phyloP scores from a whole-genome alignment of 1,139 yeast species.

The Zygotorulaspora mrakii region DNA sequence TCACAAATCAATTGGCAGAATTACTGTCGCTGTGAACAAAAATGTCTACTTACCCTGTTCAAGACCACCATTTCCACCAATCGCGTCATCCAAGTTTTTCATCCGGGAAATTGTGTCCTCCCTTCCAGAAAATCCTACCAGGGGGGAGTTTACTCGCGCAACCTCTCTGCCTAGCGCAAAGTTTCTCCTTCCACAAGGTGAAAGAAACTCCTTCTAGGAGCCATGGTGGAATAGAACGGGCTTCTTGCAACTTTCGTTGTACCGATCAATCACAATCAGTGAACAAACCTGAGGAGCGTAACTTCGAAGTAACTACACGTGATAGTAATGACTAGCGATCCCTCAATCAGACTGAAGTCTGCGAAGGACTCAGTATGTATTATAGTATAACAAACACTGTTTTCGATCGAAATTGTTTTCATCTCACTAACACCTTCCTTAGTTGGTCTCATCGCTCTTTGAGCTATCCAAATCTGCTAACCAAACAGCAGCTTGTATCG shows the following conservation, averaged over 20 bases:
- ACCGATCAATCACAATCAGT: slow-evolving; percentile 2
- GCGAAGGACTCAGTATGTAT: slow-evolving; percentile 37
- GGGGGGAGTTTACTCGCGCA: neutral
- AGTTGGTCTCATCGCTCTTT: slow-evolving; percentile 71
- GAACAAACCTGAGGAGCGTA: neutral
- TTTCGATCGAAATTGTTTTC: neutral
- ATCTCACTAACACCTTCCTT: slow-evolving; percentile 8
- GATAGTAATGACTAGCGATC: slow-evolving; percentile 29
- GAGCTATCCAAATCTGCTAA: slow-evolving; percentile 78
- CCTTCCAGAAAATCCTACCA: neutral
- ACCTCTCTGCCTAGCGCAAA: slow-evolving; percentile 11
- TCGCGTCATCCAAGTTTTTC: neutral
- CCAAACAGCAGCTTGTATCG: slow-evolving; percentile 74
- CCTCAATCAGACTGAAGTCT: slow-evolving; percentile 30
- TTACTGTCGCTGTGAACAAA: neutral
- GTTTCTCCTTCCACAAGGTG: slow-evolving; percentile 11
- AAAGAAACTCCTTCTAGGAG: slow-evolving; percentile 5
- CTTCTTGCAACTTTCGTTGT: neutral
- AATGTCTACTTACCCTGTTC: slow-evolving; percentile 1
- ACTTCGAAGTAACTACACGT: slow-evolving; percentile 10
- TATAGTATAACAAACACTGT: neutral
- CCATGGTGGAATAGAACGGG: neutral
- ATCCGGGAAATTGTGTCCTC: too few species aligned
- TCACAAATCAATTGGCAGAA: neutral
- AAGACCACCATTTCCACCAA: neutral